Evolutionary conservation across 305 asterid genomes (phyloP).

Genomic region (Coffea humblotiana): DNA sequence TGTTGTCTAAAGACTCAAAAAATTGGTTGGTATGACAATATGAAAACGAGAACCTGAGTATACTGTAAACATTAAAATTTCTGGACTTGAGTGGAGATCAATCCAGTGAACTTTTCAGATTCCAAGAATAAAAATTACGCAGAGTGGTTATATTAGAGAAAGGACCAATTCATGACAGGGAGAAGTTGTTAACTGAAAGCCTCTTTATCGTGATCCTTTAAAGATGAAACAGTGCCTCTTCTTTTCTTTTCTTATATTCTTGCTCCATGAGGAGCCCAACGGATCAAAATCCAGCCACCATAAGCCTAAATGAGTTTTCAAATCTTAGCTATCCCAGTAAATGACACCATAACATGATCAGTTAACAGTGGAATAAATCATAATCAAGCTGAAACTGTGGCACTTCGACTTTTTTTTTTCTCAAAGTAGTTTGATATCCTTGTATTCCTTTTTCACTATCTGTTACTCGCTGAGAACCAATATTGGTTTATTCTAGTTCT

Average conservation of each 20-base stretch:
- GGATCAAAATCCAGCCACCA: background rate
- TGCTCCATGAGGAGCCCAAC: background rate
- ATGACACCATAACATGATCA: background rate
- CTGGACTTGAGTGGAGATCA: background rate
- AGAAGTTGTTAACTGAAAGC: background rate
- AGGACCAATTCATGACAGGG: background rate
- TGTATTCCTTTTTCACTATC: background rate
- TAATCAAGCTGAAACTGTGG: background rate
- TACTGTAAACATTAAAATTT: background rate
- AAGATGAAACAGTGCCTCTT: background rate
- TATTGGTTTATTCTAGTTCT: background rate
- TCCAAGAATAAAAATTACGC: background rate
- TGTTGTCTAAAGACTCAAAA: background rate
- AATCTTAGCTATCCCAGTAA: background rate
- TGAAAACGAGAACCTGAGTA: background rate
- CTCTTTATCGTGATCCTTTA: background rate
- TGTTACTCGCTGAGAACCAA: background rate
- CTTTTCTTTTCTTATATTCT: background rate
- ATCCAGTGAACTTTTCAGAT: background rate
- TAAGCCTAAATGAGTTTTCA: background rate
- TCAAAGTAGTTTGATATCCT: background rate
- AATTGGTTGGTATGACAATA: background rate
- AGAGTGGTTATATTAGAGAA: background rate
- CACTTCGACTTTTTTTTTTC: background rate
- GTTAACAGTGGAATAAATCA: background rate